These are phyloP conservation scores for Acacia melanoxylon DNA, from an alignment of 306 rosid species.

Conservation along the genomic window DNA sequence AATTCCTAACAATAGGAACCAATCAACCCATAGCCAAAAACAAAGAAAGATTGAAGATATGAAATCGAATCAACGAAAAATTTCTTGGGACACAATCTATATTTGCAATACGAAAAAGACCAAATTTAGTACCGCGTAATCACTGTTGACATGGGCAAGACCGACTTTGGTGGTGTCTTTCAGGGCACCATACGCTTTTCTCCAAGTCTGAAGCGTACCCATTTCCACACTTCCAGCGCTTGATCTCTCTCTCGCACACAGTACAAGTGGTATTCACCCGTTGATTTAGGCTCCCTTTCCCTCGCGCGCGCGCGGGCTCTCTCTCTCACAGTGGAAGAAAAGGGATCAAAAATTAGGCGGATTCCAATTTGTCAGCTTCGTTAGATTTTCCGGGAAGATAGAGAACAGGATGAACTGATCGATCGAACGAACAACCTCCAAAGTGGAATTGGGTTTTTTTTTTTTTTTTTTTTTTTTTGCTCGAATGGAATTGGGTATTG, in stretches of 20 bases:
- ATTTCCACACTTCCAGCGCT: slow-evolving; percentile 31
- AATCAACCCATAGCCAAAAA: slow-evolving; percentile 27
- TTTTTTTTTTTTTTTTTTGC: too few species aligned
- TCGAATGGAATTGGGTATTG: neutral
- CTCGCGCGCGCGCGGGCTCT: neutral
- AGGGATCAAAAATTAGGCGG: neutral
- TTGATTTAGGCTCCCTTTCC: neutral
- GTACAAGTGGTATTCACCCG: neutral
- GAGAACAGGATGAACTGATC: neutral
- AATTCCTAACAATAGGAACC: slow-evolving; percentile 73
- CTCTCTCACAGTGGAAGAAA: neutral
- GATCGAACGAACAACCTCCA: neutral
- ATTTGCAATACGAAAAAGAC: neutral
- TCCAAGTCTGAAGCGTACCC: slow-evolving; percentile 98
- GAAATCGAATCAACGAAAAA: slow-evolving; percentile 1
- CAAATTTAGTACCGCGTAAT: slow-evolving; percentile 59
- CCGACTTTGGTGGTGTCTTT: slow-evolving; percentile 99
- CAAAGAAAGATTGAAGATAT: slow-evolving; percentile 17
- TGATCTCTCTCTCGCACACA: neutral
- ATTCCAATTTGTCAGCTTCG: neutral
- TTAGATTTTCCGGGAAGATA: neutral
- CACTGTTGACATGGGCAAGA: slow-evolving; percentile 99
- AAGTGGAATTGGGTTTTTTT: neutral
- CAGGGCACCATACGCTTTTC: slow-evolving; percentile 93
- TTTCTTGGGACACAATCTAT: slow-evolving; percentile 20